Base-by-base conservation (phyloP, 208 protist species). In the Balamuthia mandrillaris region DNA sequence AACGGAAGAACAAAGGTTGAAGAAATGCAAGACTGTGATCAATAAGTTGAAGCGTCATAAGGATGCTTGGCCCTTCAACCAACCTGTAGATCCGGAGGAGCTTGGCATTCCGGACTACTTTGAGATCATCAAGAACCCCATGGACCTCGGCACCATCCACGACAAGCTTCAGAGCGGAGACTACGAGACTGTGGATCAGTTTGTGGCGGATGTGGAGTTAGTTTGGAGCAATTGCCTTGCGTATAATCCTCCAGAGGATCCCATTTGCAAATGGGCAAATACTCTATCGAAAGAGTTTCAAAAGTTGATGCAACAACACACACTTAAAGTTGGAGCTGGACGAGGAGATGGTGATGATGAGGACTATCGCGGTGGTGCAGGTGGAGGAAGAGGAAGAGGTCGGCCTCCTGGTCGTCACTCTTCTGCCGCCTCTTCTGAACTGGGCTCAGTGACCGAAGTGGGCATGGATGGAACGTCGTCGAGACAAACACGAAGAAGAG, bases 91-190 rank as follows among this genome's bases (percentile, higher is more conserved):
- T 68, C 90, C 88, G 24, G 87, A 90, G 4, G 16, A 31, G 44
- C 75, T 92, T 18, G 51, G 90, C 61, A 91, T 94, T 41, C 91
- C 93, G 5, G 88, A 91, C 74, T 95, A 95, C 81, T 89, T 93
- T 65, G 56, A 84, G 16, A 86, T 95, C 56, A 88, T 95, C 78
- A 93, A 93, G 84, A 84, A 88, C 24, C 93, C 93, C 10, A 95
- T 95, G 93, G 93, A 95, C 81, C 65, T 95, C 27, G 58, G 65
- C 16, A 95, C 92, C 16, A 68, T 90, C n/a, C 70, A 66, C 29
- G 72, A 35, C 60, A 89, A 89, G 35, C 24, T 89, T 3, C n/a
- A 9, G 7, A 56, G 47, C 12, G 65, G 65, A 10, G 18, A 85
- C 39, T 89, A 89, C 41, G 35, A 33, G 6, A 29, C 21, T 10